A percentile compares a stretch with the other conserved stretches of the same genome.
Evolutionary conservation across 1,139 yeast genomes (phyloP).

Genomic region (Yamadazyma songkhlaensis): DNA sequence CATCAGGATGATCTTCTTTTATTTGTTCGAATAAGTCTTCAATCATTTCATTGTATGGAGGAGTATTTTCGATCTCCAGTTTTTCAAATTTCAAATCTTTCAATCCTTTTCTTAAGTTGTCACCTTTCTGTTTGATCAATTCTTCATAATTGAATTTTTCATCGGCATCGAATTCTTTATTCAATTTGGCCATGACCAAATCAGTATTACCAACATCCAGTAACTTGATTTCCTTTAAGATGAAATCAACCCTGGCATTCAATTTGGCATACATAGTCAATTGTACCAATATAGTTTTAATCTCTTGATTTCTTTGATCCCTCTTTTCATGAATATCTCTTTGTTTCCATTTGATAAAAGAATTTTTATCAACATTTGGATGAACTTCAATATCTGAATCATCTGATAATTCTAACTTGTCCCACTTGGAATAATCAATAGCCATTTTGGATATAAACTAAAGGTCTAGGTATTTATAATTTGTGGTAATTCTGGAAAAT

Average conservation of each 20-base stretch:
- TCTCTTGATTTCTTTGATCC: conserved; percentile 70
- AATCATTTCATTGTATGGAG: conserved; percentile 89
- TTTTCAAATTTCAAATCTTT: conserved; percentile 37
- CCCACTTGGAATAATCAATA: conserved; percentile 97
- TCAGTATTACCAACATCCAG: conserved; percentile 37
- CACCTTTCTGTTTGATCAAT: conserved; percentile 35
- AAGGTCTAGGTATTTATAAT: neutral
- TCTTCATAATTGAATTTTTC: conserved; percentile 50
- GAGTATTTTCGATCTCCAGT: conserved; percentile 64
- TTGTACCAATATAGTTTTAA: conserved; percentile 72
- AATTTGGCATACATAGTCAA: conserved; percentile 71
- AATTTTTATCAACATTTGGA: conserved; percentile 93
- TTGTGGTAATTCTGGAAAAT: conserved; percentile 2
- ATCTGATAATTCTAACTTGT: conserved; percentile 89
- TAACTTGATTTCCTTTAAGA: conserved; percentile 43
- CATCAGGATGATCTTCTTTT: conserved; percentile 56
- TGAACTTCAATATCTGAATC: conserved; percentile 97
- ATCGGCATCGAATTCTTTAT: conserved; percentile 50
- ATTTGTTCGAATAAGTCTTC: conserved; percentile 80
- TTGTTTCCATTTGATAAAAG: conserved; percentile 95
- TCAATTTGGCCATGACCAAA: conserved; percentile 41
- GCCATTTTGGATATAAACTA: conserved; percentile 44
- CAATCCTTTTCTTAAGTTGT: conserved; percentile 40
- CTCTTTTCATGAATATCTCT: conserved; percentile 96
- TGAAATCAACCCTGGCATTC: conserved; percentile 65